phyloP scores from a whole-genome alignment of 345 rosid species.

The rapeseed (Brassica napus) region Da-Ae NC_063442.1:8135001-8135500 shows the following conservation, averaged over 20 bases:
- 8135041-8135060: constrained; percentile 64
- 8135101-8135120: constrained; percentile 90
- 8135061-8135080: constrained; percentile 65
- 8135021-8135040: constrained; percentile 97
- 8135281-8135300: constrained; percentile 91
- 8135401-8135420: constrained; percentile 86
- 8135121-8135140: constrained; percentile 99
- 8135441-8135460: constrained; percentile 94
- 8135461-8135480: constrained; percentile 92
- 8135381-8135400: constrained; percentile 65
- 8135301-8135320: constrained; percentile 86
- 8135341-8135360: constrained; percentile 72
- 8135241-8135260: constrained; percentile 73
- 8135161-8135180: constrained; percentile 54
- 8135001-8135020: constrained; percentile 95
- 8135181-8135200: constrained; percentile 84
- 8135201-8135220: constrained; percentile 99
- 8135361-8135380: constrained; percentile 76
- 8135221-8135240: constrained; percentile 82
- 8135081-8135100: constrained; percentile 98
- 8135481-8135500: constrained; percentile 99
- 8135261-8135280: constrained; percentile 95
- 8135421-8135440: constrained; percentile 91
- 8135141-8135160: constrained; percentile 83
- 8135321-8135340: constrained; percentile 89